A percentile compares a stretch with the other conserved stretches of the same genome.
Evolutionary conservation across 2,329 filamentous ascomycete species (phyloP).

Genomic region (Diplocarpon rosae): DNA sequence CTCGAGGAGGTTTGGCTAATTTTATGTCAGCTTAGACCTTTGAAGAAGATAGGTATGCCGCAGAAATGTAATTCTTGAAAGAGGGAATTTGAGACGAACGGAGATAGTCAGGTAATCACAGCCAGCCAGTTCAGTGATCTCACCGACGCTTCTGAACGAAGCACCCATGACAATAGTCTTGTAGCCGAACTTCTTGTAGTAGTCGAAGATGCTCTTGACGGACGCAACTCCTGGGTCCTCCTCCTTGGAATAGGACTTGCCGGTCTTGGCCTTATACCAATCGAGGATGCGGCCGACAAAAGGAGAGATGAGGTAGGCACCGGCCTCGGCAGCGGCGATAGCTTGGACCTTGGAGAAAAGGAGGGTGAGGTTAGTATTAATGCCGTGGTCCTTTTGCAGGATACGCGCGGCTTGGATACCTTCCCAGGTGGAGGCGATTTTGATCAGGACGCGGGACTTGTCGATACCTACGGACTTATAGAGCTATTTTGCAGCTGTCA

Average conservation of each 20-base stretch:
- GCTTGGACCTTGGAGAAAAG: slow-evolving; percentile 96
- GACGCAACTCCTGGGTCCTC: slow-evolving; percentile 95
- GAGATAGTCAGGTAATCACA: slow-evolving; percentile 99
- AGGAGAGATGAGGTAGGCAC: slow-evolving; percentile 94
- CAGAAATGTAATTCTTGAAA: too few relatives aligned
- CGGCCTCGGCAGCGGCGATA: slow-evolving; percentile 89
- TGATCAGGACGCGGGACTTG: slow-evolving; percentile 95
- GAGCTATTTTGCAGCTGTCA: slow-evolving; percentile 44
- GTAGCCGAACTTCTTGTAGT: slow-evolving; percentile 99
- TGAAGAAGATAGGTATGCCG: not conserved
- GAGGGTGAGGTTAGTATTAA: slow-evolving; percentile 98
- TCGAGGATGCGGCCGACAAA: slow-evolving; percentile 99
- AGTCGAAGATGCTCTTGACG: slow-evolving; percentile 93
- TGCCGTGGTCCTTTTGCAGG: slow-evolving; percentile 86
- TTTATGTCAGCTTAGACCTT: slow-evolving; percentile 4
- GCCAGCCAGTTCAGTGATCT: slow-evolving; percentile 96
- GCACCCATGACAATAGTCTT: slow-evolving; percentile 99
- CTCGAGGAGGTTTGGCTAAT: slow-evolving; percentile 81
- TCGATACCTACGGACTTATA: slow-evolving; percentile 86
- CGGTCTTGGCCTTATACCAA: slow-evolving; percentile 95
- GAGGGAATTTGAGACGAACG: slow-evolving; percentile 38
- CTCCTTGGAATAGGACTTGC: slow-evolving; percentile 82
- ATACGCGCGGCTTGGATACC: slow-evolving; percentile 98
- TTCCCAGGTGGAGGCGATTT: slow-evolving; percentile 98
- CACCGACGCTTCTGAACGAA: slow-evolving; percentile 90